Percentiles rank a stretch among this genome's conserved stretches.
phyloP scores from a whole-genome alignment of 306 rosid genomes.

The Cicer judaicum region DNA sequence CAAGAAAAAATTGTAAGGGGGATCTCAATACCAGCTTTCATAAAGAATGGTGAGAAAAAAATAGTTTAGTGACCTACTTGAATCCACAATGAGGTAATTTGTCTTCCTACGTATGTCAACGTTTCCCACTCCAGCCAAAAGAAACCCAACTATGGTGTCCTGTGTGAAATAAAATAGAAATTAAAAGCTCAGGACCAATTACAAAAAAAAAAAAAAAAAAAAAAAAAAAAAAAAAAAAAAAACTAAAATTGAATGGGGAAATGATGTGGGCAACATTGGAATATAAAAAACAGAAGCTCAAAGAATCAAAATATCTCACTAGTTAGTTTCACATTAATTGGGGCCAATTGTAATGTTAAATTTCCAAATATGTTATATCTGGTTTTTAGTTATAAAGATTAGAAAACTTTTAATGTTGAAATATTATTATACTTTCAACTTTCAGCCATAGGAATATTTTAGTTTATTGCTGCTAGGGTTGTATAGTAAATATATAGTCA shows the following conservation, averaged over 20 bases:
- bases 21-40: constrained; percentile 6
- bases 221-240: background rate
- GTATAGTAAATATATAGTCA: background rate
- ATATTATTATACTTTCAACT: background rate
- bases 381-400: constrained; percentile 4
- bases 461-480: background rate
- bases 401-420: background rate
- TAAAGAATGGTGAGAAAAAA: background rate
- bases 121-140: constrained; percentile 96
- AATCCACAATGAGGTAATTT: constrained; percentile 90
- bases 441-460: constrained; percentile 17
- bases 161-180: constrained; percentile 42
- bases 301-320: constrained; percentile 20
- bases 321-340: constrained; percentile 15
- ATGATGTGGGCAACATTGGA: background rate
- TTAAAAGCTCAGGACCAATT: constrained; percentile 9
- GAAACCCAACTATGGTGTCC: constrained; percentile 94
- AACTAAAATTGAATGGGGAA: constrained; percentile 7
- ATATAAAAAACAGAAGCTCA: constrained; percentile 4
- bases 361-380: background rate
- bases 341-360: constrained; percentile 13
- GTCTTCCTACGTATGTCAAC: constrained; percentile 94
- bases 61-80: constrained; percentile 62
- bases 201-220: background rate
- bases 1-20: constrained; percentile 32